A percentile compares a stretch with the other conserved stretches of the same genome.
phyloP scores from a whole-genome alignment of 2,329 filamentous ascomycete genomes.

The Chaetothyriales sp. region DNA sequence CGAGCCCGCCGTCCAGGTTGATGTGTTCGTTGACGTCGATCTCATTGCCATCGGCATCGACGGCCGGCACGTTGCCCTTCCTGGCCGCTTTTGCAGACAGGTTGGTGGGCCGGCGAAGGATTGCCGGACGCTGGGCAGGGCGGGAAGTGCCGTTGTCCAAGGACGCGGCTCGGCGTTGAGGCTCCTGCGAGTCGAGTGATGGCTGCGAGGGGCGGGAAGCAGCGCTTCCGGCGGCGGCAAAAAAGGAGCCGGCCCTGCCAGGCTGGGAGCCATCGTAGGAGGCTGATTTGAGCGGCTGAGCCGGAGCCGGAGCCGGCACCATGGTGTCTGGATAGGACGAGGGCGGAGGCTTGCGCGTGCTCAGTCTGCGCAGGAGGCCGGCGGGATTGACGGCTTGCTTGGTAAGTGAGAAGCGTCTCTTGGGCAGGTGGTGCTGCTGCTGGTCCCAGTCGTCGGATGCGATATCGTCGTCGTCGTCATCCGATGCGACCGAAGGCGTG shows the following conservation, averaged over 20 bases:
- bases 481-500: conserved; percentile 20
- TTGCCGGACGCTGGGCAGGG: conserved; percentile 23
- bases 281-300: conserved; percentile 8
- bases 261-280: conserved; percentile 13
- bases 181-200: conserved; percentile 8
- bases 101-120: conserved; percentile 58
- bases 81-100: conserved; percentile 49
- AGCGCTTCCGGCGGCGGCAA: not conserved
- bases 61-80: conserved; percentile 30
- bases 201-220: conserved; percentile 6
- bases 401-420: conserved; percentile 49
- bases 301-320: too few relatives aligned
- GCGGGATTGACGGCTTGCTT: conserved; percentile 33
- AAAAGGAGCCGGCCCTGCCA: conserved; percentile 1
- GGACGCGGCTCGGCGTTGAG: conserved; percentile 9
- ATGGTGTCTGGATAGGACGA: conserved; percentile 25
- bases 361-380: conserved; percentile 35
- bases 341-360: conserved; percentile 29
- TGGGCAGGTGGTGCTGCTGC: conserved; percentile 29
- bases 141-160: conserved; percentile 14
- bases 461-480: conserved; percentile 11
- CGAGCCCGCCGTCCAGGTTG: conserved; percentile 69
- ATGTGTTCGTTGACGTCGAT: conserved; percentile 41
- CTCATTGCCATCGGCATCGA: conserved; percentile 36
- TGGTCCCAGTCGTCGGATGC: conserved; percentile 20